Conservation (phyloP, 495 filamentous ascomycete species). For the Chaetomium fimeti region DNA sequence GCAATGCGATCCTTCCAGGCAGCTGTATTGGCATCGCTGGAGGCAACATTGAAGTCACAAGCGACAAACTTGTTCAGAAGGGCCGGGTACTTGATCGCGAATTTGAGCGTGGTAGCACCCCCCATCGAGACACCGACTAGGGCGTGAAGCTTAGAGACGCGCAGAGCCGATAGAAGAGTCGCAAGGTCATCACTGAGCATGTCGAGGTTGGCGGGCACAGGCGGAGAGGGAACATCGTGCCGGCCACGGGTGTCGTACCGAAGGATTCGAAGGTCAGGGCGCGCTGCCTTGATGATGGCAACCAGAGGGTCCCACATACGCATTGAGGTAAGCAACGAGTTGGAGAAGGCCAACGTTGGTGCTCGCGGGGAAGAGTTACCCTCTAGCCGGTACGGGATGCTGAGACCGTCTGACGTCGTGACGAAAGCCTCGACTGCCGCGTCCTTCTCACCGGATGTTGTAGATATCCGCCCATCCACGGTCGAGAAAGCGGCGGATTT, state of each 20-base stretch:
- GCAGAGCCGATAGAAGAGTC: conserved; percentile 56
- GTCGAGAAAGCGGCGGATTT: conserved; percentile 50
- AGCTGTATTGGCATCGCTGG: conserved; percentile 64
- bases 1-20: conserved; percentile 76
- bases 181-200: conserved; percentile 64
- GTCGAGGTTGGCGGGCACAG: conserved; percentile 54
- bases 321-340: conserved; percentile 69
- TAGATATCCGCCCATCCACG: conserved; percentile 50
- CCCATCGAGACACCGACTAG: conserved; percentile 75
- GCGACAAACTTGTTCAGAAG: conserved; percentile 61
- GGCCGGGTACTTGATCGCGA: conserved; percentile 62
- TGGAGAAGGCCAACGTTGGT: conserved; percentile 68
- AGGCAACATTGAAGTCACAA: conserved; percentile 73
- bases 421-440: conserved; percentile 63
- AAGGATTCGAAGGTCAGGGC: conserved; percentile 66
- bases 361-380: conserved; percentile 63
- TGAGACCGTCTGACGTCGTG: conserved; percentile 66
- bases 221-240: conserved; percentile 47
- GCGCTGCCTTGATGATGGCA: conserved; percentile 53
- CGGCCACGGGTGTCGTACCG: conserved; percentile 70
- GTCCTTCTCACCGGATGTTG: conserved; percentile 37
- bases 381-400: conserved; percentile 70
- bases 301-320: conserved; percentile 78
- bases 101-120: conserved; percentile 70
- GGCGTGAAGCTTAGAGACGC: conserved; percentile 58